Evolutionary conservation across 75 land plant species (phyloP), one percentile per base, ranked within the genome.

Genomic region (Adiantum capillusveneris): DNA sequence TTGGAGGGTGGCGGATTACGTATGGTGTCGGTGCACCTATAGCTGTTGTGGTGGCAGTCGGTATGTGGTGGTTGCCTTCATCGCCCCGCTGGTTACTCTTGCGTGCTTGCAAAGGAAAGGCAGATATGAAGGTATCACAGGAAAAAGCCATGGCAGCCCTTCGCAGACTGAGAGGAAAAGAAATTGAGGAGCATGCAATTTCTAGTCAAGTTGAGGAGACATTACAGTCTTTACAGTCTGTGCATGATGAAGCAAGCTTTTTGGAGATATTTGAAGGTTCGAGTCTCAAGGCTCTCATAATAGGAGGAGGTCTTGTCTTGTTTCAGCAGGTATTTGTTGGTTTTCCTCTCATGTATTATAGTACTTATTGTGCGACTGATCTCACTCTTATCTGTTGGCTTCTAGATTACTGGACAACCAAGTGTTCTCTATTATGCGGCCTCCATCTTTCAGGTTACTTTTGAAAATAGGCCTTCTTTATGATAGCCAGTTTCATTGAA

Each of bases 51-150:
- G 77, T 86, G 86, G 81, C 65, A 22, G 59, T 72, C 25, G 90
- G 90, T 42, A 86, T 86, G 90, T 86, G 81, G 83, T 86, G 86
- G 81, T 44, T 86, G 17, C 86, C 90, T 54, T 53, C 78, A 52
- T 83, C 90, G 31, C 90, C 90, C 14, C 66, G 90, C 25, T 86
- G 90, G 90, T 49, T 86, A 1, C 80, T 86, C 29, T 68, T 86
- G 13, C 61, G 83, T 63, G 81, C 81, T 18, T 65, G 80, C 24
- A 78, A 83, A 64, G 76, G 84, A 43, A 83, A 72, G 62, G 80
- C 66, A 18, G 44, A 57, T 31, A 54, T 69, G 66, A 50, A 68
- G 27, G 84, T 73, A 2, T 28, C 72, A 19, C 74, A 39, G 70
- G 70, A 75, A 42, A 46, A 34, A 31, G 86, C 84, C 14, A 50